Conservation (phyloP, 352 stramenopile species). For the Pythium angustatum region DNA sequence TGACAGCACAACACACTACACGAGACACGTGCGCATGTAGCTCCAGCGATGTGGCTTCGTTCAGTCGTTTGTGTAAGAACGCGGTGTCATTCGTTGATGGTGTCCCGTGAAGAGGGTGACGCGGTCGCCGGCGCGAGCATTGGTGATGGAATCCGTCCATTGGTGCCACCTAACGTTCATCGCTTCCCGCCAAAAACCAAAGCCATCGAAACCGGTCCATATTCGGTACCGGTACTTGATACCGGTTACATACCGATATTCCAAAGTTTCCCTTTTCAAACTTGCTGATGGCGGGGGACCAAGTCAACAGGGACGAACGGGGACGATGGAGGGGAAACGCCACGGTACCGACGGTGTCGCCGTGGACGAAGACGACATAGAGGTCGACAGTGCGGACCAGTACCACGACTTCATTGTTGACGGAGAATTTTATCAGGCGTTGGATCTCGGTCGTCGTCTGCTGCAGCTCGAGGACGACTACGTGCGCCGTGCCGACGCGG, state of each 20-base stretch:
- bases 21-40: constrained; percentile 15
- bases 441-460: constrained; percentile 55
- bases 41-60: constrained; percentile 4
- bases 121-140: background rate
- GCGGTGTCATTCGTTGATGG: background rate
- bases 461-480: constrained; percentile 46
- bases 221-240: constrained; percentile 11
- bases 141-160: constrained; percentile 9
- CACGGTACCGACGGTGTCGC: background rate
- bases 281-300: background rate
- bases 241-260: constrained; percentile 14
- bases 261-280: constrained; percentile 21
- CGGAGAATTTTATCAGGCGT: constrained; percentile 38
- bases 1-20: constrained; percentile 13
- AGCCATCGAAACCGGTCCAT: background rate
- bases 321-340: constrained; percentile 13
- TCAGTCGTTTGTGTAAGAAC: constrained; percentile 15
- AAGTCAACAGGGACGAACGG: background rate
- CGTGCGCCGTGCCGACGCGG: constrained; percentile 43
- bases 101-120: background rate
- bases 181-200: constrained; percentile 15
- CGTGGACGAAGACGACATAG: background rate
- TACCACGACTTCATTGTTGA: constrained; percentile 55
- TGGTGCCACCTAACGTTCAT: background rate
- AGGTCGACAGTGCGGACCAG: constrained; percentile 32